A percentile compares a stretch with the other conserved stretches of the same genome.
Evolutionary conservation across 805 yeast species (phyloP).

Genomic region (Candida ponderosae): DNA sequence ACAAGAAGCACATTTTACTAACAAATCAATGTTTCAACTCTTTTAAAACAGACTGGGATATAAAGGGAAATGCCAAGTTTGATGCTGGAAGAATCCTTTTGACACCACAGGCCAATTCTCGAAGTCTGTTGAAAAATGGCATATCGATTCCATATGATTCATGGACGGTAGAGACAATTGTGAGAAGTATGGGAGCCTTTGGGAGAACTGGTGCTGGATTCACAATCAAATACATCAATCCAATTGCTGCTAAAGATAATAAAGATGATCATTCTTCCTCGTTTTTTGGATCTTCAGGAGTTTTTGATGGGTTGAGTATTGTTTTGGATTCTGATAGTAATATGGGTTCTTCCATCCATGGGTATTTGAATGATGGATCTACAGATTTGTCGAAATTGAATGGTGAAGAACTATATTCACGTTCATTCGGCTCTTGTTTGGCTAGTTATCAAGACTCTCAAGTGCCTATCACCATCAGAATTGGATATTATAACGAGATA

Average conservation of each 20-base stretch:
- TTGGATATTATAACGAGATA: conserved; percentile 45
- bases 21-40: conserved; percentile 2
- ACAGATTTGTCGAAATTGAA: conserved; percentile 22
- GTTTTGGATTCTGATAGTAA: conserved; percentile 43
- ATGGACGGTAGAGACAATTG: conserved; percentile 55
- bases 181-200: conserved; percentile 49
- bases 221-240: conserved; percentile 46
- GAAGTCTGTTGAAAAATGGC: conserved; percentile 41
- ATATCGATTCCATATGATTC: conserved; percentile 22
- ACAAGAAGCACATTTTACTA: background rate
- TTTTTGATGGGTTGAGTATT: conserved; percentile 58
- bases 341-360: conserved; percentile 45
- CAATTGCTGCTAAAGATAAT: conserved; percentile 8
- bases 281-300: conserved; percentile 47
- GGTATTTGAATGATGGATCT: conserved; percentile 54
- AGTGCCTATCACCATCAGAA: conserved; percentile 63
- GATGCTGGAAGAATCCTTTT: conserved; percentile 47
- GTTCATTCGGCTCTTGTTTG: conserved; percentile 48
- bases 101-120: conserved; percentile 32
- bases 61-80: conserved; percentile 29
- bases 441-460: conserved; percentile 56
- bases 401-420: conserved; percentile 18
- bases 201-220: conserved; percentile 50
- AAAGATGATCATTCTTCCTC: conserved; percentile 11
- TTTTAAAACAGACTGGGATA: conserved; percentile 27